Base-by-base conservation (phyloP, 78 protist genomes). In the Dictyostelium brefeldianum region DNA sequence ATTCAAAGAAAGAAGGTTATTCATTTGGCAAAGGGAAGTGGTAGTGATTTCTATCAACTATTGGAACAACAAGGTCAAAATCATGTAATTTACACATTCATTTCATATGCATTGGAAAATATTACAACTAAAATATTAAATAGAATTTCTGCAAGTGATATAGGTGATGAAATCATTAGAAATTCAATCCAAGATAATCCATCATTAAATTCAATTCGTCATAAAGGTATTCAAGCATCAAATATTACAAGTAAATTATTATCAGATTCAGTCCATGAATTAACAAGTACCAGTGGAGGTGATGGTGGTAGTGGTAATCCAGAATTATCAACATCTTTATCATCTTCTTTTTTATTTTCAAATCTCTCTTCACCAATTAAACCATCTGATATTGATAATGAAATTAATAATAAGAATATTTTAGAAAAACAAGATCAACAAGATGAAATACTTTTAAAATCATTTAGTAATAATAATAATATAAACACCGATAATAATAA, bases 21-120 rank as follows among this genome's bases (percentile, higher is more conserved):
- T 36, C 78, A 77, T 43, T 36, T 36, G 43, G 43, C 43, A 36
- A 36, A 36, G 2, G 43, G 43, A 3, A 46, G 51, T 29, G 31
- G 79, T 12, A 10, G 29, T 5, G 77, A 62, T 46, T 87, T 87
- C 53, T 87, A 87, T 56, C 31, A 75, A 43, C 54, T 57, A 11
- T 11, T 77, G 15, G 78, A 87, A 65, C 59, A 75, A 25, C 84
- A 77, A 50, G 36, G 29, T 10, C 6, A 47, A 9, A 80, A 74
- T 36, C 46, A 48, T 18, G 54, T 77, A 47, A 78, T 87, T 41
- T 87, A 59, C 22, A 87, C 93, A n/a, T 87, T 51, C 41, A 65
- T 87, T 5, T 87, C 93, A 0, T 87, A 87, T 36, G 46, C 83
- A 3, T 57, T 87, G 84, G 93, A 87, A 54, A 54, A 7, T 59